phyloP scores from a whole-genome alignment of 495 filamentous ascomycete species.

The Hamigera avellanea region DNA sequence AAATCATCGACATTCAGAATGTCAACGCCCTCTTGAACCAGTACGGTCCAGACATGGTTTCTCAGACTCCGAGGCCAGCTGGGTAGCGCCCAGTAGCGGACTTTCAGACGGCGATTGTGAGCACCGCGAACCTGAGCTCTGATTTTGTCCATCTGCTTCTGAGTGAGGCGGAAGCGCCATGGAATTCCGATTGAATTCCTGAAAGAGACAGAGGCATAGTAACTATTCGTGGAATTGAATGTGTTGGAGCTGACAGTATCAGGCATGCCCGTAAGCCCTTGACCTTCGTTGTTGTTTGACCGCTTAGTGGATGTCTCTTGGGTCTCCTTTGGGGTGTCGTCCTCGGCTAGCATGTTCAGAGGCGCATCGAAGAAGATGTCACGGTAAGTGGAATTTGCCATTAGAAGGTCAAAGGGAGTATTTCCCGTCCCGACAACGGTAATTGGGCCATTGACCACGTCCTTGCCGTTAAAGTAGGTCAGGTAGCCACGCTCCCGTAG shows the following conservation, averaged over 20 bases:
- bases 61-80: conserved; percentile 63
- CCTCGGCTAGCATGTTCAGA: conserved; percentile 26
- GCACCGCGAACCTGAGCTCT: conserved; percentile 57
- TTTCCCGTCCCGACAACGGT: conserved; percentile 76
- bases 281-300: conserved; percentile 10
- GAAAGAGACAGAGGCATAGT: conserved; percentile 36
- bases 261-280: conserved; percentile 28
- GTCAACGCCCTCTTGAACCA: conserved; percentile 64
- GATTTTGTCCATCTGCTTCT: conserved; percentile 48
- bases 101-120: conserved; percentile 55
- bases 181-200: conserved; percentile 24
- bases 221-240: conserved; percentile 36
- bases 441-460: conserved; percentile 41
- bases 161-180: conserved; percentile 28
- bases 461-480: conserved; percentile 41
- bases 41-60: conserved; percentile 61
- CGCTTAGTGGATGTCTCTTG: not conserved
- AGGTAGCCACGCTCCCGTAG: conserved; percentile 55
- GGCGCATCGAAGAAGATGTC: conserved; percentile 58
- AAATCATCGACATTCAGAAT: conserved; percentile 76
- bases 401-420: conserved; percentile 55
- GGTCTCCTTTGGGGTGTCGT: conserved; percentile 16
- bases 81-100: conserved; percentile 71
- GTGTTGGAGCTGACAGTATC: conserved; percentile 23
- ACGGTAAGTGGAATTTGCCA: conserved; percentile 32